Conservation (phyloP, 2,329 filamentous ascomycete genomes). For the Nemania diffusa region DNA sequence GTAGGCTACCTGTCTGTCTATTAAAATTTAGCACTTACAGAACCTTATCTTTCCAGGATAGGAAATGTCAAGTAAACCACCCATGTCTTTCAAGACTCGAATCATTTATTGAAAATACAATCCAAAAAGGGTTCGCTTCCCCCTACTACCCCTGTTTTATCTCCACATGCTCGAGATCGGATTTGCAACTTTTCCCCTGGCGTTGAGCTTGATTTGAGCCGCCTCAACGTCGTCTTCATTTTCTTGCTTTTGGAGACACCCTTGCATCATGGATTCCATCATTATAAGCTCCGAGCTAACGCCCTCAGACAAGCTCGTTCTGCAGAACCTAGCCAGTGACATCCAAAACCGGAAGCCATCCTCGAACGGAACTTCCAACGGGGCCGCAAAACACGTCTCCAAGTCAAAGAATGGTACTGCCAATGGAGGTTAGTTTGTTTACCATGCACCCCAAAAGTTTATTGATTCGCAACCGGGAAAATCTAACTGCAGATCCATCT, state of each 20-base stretch:
- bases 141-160: not conserved
- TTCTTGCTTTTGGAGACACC: not conserved
- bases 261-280: constrained; percentile 41
- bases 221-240: not conserved
- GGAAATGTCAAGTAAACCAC: too few relatives aligned
- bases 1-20: too few relatives aligned
- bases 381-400: constrained; percentile 4
- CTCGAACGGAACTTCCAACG: constrained; percentile 17
- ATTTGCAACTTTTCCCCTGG: constrained; percentile 2
- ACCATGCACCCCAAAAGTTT: not conserved
- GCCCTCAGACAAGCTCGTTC: constrained; percentile 54
- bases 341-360: constrained; percentile 45
- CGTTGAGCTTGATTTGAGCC: constrained; percentile 17
- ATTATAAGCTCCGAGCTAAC: constrained; percentile 55
- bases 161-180: constrained; percentile 6
- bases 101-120: not conserved
- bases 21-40: too few relatives aligned
- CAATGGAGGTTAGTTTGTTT: constrained; percentile 31
- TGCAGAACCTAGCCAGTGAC: constrained; percentile 55
- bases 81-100: not conserved
- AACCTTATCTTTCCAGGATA: too few relatives aligned
- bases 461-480: not conserved
- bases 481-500: constrained; percentile 6
- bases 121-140: constrained; percentile 4
- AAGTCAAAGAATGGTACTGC: constrained; percentile 21